Conservation (phyloP, 2,329 filamentous ascomycete genomes). For the Aspergillus sp. region DNA sequence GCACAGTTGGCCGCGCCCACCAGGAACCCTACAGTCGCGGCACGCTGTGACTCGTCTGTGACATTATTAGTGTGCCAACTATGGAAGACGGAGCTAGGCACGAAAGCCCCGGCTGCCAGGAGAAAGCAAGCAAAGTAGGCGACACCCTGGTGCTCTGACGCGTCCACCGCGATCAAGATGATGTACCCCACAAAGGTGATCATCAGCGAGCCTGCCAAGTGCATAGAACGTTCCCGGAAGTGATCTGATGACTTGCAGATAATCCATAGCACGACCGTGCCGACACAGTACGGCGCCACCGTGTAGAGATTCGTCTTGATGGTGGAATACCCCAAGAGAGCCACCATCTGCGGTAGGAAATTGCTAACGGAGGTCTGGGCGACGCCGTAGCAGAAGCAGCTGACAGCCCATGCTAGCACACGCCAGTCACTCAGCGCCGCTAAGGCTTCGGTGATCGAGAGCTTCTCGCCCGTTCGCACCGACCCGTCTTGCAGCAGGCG, state of each 20-base stretch:
- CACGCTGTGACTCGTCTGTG: slow-evolving; percentile 10
- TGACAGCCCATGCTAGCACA: slow-evolving; percentile 30
- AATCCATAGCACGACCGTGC: slow-evolving; percentile 68
- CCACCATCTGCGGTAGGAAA: slow-evolving; percentile 35
- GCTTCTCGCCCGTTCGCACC: slow-evolving; percentile 34
- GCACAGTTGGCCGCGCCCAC: slow-evolving; percentile 18
- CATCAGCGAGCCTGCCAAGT: slow-evolving; percentile 16
- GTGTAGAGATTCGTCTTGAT: slow-evolving; percentile 66
- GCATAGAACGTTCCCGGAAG: slow-evolving; percentile 23
- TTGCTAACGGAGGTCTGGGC: slow-evolving; percentile 32
- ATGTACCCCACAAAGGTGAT: slow-evolving; percentile 19
- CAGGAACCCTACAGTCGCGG: slow-evolving; percentile 15
- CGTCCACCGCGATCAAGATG: slow-evolving; percentile 17
- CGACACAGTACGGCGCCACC: slow-evolving; percentile 72
- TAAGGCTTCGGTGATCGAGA: slow-evolving; percentile 32
- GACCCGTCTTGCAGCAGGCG: slow-evolving; percentile 40
- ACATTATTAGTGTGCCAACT: slow-evolving; percentile 20
- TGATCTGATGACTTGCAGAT: slow-evolving; percentile 60
- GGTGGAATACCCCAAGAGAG: slow-evolving; percentile 47
- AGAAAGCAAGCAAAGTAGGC: slow-evolving; percentile 21
- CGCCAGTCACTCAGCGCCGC: slow-evolving; percentile 32
- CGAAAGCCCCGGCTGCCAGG: slow-evolving; percentile 11
- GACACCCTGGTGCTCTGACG: slow-evolving; percentile 7
- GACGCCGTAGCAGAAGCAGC: slow-evolving; percentile 33
- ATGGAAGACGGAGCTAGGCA: slow-evolving; percentile 14